Base-by-base conservation (phyloP, 2,329 filamentous ascomycete species). In the Cryphonectria naterciae region DNA sequence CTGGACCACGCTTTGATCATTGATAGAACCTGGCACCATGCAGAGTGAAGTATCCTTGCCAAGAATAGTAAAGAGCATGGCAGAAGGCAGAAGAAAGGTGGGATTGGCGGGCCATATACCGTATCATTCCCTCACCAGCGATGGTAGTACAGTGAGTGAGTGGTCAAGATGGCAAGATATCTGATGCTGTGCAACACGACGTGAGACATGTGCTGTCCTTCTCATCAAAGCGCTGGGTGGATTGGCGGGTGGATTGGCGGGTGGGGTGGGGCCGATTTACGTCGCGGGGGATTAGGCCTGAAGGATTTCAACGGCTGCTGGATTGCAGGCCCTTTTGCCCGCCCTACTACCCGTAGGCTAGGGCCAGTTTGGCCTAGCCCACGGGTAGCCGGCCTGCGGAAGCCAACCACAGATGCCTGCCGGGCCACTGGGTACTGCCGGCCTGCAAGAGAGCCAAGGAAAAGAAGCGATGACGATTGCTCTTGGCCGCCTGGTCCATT, bases 401-500 rank as follows among this genome's bases (percentile, higher is more conserved):
- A 32, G 28, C 28, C 28, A 32, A 32, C 28, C 28, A 32, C 32
- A 32, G 32, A 10, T 63, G 61, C 61, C 61, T 43, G 61, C 61
- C 61, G 61, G 61, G 60, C 25, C 49, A 25, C 41, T 49, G 43
- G 43, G 19, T 43, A 25, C 63, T n/a, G n/a, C 41, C 41, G 7
- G 7, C 37, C 39, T 43, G 10, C n/a, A 17, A 25, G 7, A 37
- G 37, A 39, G 37, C 37, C 22, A 11, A 49, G 22, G 8, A n/a
- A 22, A 10, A 32, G 32, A 15, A 7, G 63, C 63, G 63, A 65
- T 65, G 63, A 65, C 63, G 63, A 65, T 17, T 46, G 25, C 15
- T 15, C 6, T 46, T 65, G 41, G 63, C 63, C 63, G 63, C 63
- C 63, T 65, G 63, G 10, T 46, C 43, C 43, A 22, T 8, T 49